These are phyloP conservation scores for Berkeleyomyces rouxiae DNA, from an alignment of 2,329 filamentous ascomycete genomes.

Conservation along the genomic window DNA sequence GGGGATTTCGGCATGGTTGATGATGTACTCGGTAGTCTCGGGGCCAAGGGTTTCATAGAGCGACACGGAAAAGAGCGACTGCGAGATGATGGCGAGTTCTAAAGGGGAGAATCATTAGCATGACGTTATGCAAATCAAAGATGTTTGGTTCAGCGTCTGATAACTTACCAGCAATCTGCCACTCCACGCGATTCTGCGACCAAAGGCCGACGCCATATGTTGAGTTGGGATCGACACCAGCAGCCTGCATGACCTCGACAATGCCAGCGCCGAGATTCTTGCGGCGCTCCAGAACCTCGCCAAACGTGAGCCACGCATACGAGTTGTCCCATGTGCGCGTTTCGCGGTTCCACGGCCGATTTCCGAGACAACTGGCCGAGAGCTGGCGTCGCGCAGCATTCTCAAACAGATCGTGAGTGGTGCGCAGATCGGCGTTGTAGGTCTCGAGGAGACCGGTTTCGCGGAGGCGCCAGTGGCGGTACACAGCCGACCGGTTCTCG, in stretches of 20 bases:
- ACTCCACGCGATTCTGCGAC: constrained; percentile 75
- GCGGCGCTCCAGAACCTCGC: constrained; percentile 59
- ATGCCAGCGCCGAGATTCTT: constrained; percentile 76
- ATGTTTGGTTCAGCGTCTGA: neutral
- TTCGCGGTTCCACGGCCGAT: constrained; percentile 58
- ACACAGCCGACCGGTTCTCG: constrained; percentile 57
- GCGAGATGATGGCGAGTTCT: constrained; percentile 79
- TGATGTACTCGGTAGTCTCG: constrained; percentile 84
- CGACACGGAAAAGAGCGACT: constrained; percentile 76
- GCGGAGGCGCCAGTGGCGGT: constrained; percentile 65
- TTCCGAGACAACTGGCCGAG: constrained; percentile 59
- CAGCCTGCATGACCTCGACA: constrained; percentile 60
- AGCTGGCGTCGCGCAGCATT: constrained; percentile 42
- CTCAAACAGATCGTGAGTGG: constrained; percentile 71
- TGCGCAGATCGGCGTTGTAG: constrained; percentile 52
- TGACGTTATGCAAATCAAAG: neutral
- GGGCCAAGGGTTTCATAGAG: constrained; percentile 93
- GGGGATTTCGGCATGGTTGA: constrained; percentile 68
- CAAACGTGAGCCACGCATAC: constrained; percentile 74
- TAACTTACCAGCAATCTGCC: constrained; percentile 57
- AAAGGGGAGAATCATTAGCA: neutral
- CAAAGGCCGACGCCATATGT: constrained; percentile 68
- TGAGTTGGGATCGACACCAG: constrained; percentile 41
- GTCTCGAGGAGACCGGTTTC: constrained; percentile 56
- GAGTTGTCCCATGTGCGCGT: constrained; percentile 57